Conservation (phyloP, 2,329 filamentous ascomycete genomes). For the Xylaria sp. region DNA sequence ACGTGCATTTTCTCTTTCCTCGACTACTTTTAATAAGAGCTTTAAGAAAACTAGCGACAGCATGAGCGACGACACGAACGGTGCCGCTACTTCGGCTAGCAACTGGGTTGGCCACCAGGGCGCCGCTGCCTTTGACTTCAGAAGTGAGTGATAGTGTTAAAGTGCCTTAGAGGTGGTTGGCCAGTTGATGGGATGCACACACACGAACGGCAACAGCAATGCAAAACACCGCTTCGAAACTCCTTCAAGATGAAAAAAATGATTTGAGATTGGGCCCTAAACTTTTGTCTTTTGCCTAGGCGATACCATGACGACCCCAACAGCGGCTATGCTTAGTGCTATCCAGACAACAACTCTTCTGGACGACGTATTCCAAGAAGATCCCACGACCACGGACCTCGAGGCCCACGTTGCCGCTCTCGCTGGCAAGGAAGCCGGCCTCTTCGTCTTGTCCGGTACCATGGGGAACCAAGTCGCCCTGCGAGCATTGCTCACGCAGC, state of each 20-base stretch:
- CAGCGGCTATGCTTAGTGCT: slow-evolving; percentile 71
- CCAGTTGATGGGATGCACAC: neutral
- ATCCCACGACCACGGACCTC: slow-evolving; percentile 70
- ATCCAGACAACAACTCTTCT: slow-evolving; percentile 72
- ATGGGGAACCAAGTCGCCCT: slow-evolving; percentile 83
- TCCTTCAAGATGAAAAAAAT: too few relatives aligned
- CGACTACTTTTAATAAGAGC: neutral
- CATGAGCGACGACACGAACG: neutral
- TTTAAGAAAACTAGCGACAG: neutral
- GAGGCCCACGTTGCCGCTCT: slow-evolving; percentile 69
- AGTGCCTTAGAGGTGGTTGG: too few relatives aligned
- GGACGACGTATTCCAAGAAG: slow-evolving; percentile 79
- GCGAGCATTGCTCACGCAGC: slow-evolving; percentile 70
- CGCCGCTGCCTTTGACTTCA: slow-evolving; percentile 41
- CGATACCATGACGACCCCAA: slow-evolving; percentile 74
- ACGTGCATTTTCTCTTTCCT: neutral
- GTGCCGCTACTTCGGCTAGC: slow-evolving; percentile 25
- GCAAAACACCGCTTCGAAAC: neutral
- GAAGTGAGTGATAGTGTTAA: slow-evolving; percentile 37
- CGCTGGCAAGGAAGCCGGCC: slow-evolving; percentile 67
- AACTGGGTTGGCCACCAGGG: slow-evolving; percentile 41
- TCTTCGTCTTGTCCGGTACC: slow-evolving; percentile 78
- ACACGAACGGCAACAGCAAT: too few relatives aligned
- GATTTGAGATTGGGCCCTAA: neutral
- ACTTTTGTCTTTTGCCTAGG: slow-evolving; percentile 45